Base-by-base conservation (phyloP, 2,329 filamentous ascomycete genomes). In the Trichoderma atrobrunneum region DNA sequence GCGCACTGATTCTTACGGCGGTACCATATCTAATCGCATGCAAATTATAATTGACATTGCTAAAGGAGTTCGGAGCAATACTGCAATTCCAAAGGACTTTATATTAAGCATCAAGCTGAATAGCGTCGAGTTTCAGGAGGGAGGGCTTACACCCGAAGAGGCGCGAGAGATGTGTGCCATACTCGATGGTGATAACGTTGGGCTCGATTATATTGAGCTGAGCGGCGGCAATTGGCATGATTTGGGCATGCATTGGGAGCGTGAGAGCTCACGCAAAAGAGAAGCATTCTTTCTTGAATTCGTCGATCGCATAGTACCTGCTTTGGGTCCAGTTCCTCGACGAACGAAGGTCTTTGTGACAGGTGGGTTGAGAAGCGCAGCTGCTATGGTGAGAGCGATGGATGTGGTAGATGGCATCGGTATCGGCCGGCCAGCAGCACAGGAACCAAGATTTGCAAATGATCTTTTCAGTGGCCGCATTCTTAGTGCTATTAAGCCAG, bases 211-310 rank as follows among this genome's bases (percentile, higher is more conserved):
- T 73, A 85, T 91, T 3, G 89, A 91, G 79, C 81, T 91, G 0
- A 86, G 82, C 0, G 88, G 89, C 18, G 89, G 89, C 7, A 90
- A 88, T 0, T 90, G 89, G 75, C 85, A 90, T 78, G 79, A 81
- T 26, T 76, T 87, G 1, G 86, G 83, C 0, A 88, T 89, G 73
- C 76, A 75, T 2, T 85, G 88, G 76, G 82, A 85, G 79, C 81
- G 84, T 63, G 88, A 90, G 56, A 85, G 82, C n/a, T 89, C 87
- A 5, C 83, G 82, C 78, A 85, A 86, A 79, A 82, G 87, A 7
- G 87, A 89, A 75, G 84, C 86, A 2, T 90, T 89, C 82, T 90
- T 90, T 32, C 30, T 32, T 32, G 30, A 32, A 32, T 32, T 32
- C 30, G 30, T 32, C 30, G 30, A 32, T 32, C 30, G 30, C 10